Base-by-base conservation (phyloP, 225 moss, liverwort and hornwort species). In the Neckera pumila region DNA sequence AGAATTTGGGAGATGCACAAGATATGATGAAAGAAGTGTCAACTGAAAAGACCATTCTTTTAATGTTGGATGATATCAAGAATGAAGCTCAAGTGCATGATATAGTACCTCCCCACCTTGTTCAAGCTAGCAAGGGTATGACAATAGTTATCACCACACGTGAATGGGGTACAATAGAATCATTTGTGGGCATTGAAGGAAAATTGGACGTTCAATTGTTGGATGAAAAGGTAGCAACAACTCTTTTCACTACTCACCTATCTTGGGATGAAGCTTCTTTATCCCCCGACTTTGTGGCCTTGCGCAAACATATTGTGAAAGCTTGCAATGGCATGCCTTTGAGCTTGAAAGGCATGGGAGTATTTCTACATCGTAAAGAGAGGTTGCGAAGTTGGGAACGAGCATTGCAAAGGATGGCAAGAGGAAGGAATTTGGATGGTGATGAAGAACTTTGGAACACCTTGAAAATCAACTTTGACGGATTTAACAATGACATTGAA, bases 201-300 rank as follows among this genome's bases (percentile, higher is more conserved):
- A 73, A 8, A 6, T 45, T 73, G 11, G 45, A 45, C 0, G 45
- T 73, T 45, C 11, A 45, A 11, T 17, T 7, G 6, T 73, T 73
- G 11, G 11, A 30, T 73, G 11, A 45, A 10, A 45, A 45, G 17
- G 73, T 17, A 73, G 73, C 73, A 30, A 45, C 73, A 73, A 73
- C 2, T 0, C 45, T 73, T 30, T 73, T 73, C 17, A 30, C 45
- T 6, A 45, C 10, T 73, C 73, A 73, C 30, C 30, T 73, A 11
- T 45, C 30, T 73, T 17, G 45, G 45, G 30, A 4, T 73, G 73
- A 28, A 45, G 17, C 3, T 73, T 6, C 6, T 10, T 6, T 45
- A 45, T 45, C 73, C 1, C 1, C 0, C 0, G 18, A 47, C 11
- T 47, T 74, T 47, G 74, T 11, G 6, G 11, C 30, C 11, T 47